Evolutionary conservation across 2,329 filamentous ascomycete species (phyloP).

Genomic region (Claviceps fusiformis): DNA sequence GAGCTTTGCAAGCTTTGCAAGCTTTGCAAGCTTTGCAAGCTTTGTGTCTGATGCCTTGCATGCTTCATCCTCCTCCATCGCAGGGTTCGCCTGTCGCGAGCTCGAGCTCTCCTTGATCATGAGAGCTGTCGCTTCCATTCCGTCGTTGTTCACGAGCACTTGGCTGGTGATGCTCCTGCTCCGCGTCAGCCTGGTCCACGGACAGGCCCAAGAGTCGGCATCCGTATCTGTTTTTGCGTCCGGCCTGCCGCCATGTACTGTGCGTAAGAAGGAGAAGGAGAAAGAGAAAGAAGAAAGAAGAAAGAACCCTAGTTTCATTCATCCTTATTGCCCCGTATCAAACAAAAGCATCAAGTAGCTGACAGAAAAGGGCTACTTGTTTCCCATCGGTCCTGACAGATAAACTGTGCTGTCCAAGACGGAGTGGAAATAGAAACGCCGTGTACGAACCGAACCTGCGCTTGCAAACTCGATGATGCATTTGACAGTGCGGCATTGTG

Average conservation of each 20-base stretch:
- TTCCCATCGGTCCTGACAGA: neutral
- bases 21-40: neutral
- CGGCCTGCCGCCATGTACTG: constrained; percentile 2
- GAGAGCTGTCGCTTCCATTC: neutral
- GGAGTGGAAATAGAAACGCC: neutral
- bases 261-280: neutral
- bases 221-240: neutral
- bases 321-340: too few relatives aligned
- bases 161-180: constrained; percentile 1
- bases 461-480: constrained; percentile 1
- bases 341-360: too few relatives aligned
- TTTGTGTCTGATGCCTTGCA: neutral
- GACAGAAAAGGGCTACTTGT: neutral
- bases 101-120: neutral
- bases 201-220: neutral
- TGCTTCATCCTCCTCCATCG: neutral
- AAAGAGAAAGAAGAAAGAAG: too few relatives aligned
- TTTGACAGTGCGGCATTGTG: constrained; percentile 1
- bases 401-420: neutral
- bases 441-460: neutral
- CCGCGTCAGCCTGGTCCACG: neutral
- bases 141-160: neutral
- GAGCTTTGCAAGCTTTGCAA: too few relatives aligned
- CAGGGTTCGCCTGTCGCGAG: neutral
- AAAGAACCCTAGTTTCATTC: too few relatives aligned